Conservation (phyloP, 148 eudicot species). For the Rhododendron kiyosumense region DNA sequence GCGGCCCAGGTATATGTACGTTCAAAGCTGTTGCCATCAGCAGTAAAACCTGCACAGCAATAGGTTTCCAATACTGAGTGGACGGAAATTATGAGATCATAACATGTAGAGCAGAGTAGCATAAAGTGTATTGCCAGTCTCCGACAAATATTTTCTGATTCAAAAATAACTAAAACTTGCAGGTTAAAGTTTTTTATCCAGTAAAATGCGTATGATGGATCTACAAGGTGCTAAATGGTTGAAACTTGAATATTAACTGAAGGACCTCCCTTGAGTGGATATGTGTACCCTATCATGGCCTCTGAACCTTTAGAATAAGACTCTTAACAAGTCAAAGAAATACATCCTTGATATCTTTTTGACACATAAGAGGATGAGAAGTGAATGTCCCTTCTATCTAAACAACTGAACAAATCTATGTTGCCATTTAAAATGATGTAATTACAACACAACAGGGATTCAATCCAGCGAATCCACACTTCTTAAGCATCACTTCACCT, state of each 20-base stretch:
- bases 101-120: background rate
- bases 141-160: background rate
- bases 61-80: background rate
- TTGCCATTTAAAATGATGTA: background rate
- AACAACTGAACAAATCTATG: background rate
- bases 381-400: background rate
- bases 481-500: background rate
- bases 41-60: conserved; percentile 58
- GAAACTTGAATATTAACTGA: background rate
- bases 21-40: conserved; percentile 93
- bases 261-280: background rate
- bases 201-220: background rate
- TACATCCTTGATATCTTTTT: background rate
- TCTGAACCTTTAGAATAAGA: background rate
- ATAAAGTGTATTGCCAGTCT: background rate
- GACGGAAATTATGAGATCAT: background rate
- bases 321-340: background rate
- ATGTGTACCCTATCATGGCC: background rate
- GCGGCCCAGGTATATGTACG: conserved; percentile 34
- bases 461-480: background rate
- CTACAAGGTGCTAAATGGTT: background rate
- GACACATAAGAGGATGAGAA: background rate
- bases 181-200: background rate
- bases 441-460: background rate
- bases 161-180: background rate